Evolutionary conservation across 2,329 filamentous ascomycete species (phyloP).

Genomic region (Eurotiales sp.): DNA sequence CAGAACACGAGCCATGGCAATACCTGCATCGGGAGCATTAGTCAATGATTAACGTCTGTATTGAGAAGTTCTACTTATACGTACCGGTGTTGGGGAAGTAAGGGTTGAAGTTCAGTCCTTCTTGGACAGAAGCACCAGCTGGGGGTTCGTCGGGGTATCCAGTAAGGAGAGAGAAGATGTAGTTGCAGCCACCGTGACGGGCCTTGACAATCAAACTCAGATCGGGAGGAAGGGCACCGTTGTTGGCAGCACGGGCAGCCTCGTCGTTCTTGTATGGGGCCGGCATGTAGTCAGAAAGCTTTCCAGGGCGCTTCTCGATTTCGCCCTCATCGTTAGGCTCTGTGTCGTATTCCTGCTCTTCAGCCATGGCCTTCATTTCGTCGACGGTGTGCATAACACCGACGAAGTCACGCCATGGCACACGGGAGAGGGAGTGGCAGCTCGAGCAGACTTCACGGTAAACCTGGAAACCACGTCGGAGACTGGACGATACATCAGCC

Average conservation of each 20-base stretch:
- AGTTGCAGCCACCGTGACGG: constrained; percentile 95
- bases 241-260: constrained; percentile 95
- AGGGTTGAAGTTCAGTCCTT: constrained; percentile 98
- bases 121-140: constrained; percentile 77
- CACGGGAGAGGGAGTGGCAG: constrained; percentile 92
- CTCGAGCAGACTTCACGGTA: constrained; percentile 97
- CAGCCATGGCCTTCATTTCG: constrained; percentile 94
- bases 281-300: constrained; percentile 96
- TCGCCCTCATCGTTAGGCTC: constrained; percentile 98
- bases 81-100: constrained; percentile 96
- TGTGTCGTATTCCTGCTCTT: constrained; percentile 97
- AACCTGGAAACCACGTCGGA: constrained; percentile 98
- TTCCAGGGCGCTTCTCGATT: constrained; percentile 97
- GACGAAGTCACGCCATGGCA: constrained; percentile 90
- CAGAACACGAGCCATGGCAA: constrained; percentile 97
- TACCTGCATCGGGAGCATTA: constrained; percentile 45
- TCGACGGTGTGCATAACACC: constrained; percentile 91
- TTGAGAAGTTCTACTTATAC: constrained; percentile 16
- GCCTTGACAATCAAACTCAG: constrained; percentile 97
- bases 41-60: background rate
- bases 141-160: constrained; percentile 97
- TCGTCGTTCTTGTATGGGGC: constrained; percentile 98
- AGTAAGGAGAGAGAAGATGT: constrained; percentile 95
- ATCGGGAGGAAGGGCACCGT: constrained; percentile 95
- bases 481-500: constrained; percentile 50